Conservation (phyloP, 2,329 filamentous ascomycete genomes). For the Nothomitra cinnamomea region DNA sequence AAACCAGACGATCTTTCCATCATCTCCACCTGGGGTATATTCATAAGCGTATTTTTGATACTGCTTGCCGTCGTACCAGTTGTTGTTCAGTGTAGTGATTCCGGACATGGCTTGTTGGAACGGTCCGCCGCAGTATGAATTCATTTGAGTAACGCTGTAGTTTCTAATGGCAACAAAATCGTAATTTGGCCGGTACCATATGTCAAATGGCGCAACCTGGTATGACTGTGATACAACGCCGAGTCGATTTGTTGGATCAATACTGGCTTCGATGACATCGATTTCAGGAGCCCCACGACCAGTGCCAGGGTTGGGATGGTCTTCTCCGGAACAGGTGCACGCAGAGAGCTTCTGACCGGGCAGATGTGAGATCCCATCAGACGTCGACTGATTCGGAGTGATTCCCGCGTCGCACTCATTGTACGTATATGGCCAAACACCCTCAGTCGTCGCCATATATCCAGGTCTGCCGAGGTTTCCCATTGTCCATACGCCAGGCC, state of each 20-base stretch:
- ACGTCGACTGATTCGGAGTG: slow-evolving; percentile 30
- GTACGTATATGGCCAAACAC: slow-evolving; percentile 38
- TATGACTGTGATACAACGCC: slow-evolving; percentile 31
- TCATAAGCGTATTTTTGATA: slow-evolving; percentile 41
- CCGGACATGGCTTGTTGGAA: slow-evolving; percentile 39
- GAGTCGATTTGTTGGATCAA: slow-evolving; percentile 25
- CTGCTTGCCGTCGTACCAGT: slow-evolving; percentile 35
- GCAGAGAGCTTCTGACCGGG: slow-evolving; percentile 28
- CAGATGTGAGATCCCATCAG: slow-evolving; percentile 25
- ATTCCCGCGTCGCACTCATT: slow-evolving; percentile 32
- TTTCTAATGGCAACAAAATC: slow-evolving; percentile 34
- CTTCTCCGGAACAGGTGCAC: slow-evolving; percentile 27
- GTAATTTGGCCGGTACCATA: slow-evolving; percentile 34
- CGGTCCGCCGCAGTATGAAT: slow-evolving; percentile 35
- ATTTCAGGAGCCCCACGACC: slow-evolving; percentile 32
- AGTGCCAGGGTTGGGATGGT: slow-evolving; percentile 29
- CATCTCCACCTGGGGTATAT: slow-evolving; percentile 30
- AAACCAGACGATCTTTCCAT: slow-evolving; percentile 34
- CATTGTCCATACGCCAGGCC: slow-evolving; percentile 38
- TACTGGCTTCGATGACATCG: slow-evolving; percentile 30
- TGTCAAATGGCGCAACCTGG: slow-evolving; percentile 32
- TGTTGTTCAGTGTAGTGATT: slow-evolving; percentile 35
- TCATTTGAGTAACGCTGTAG: slow-evolving; percentile 30
- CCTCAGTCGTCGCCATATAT: slow-evolving; percentile 34
- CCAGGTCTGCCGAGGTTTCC: slow-evolving; percentile 36